Evolutionary conservation across 2,329 filamentous ascomycete species (phyloP).

Genomic region (Leptosphaerulina australis): DNA sequence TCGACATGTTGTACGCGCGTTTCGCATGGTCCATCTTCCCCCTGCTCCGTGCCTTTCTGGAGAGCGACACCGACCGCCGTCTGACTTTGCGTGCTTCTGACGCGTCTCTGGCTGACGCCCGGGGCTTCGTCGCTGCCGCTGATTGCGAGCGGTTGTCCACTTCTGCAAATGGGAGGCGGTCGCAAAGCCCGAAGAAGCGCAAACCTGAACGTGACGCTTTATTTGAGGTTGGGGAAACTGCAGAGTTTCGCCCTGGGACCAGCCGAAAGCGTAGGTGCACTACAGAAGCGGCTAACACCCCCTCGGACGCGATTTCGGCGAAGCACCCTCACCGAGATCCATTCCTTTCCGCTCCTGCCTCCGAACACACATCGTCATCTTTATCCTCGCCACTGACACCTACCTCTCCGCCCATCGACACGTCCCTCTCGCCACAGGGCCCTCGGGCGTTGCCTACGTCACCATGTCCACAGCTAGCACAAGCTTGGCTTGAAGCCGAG

Average conservation of each 20-base stretch:
- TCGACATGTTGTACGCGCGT: constrained; percentile 16
- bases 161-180: background rate
- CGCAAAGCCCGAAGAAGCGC: constrained; percentile 12
- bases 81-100: constrained; percentile 7
- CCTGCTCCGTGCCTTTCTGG: constrained; percentile 12
- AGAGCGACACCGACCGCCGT: constrained; percentile 7
- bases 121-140: constrained; percentile 11
- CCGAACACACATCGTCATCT: background rate
- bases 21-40: constrained; percentile 19
- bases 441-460: background rate
- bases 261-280: background rate
- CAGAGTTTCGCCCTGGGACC: background rate
- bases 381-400: background rate
- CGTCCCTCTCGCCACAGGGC: constrained; percentile 3
- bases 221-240: background rate
- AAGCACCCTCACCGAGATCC: background rate
- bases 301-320: background rate
- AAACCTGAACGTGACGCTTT: constrained; percentile 6
- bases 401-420: background rate
- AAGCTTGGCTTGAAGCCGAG: constrained; percentile 10
- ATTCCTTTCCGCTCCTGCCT: background rate
- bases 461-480: constrained; percentile 3
- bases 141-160: constrained; percentile 9
- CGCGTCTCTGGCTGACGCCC: background rate
- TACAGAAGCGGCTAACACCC: background rate